Conservation (phyloP, 495 filamentous ascomycete species). For the Tuber magnatum region DNA sequence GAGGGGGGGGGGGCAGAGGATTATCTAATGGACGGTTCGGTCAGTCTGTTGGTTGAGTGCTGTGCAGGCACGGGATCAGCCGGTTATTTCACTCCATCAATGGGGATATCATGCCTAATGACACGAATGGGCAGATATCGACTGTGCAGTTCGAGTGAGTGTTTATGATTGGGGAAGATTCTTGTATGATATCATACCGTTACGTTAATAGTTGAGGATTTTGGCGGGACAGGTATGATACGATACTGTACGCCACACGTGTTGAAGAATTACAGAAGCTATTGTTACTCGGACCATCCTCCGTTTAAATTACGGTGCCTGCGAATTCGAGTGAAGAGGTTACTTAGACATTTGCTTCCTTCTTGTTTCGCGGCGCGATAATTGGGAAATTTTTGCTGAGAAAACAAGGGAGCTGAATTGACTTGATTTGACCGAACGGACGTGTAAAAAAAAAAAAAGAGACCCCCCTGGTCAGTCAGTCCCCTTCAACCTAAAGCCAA, state of each 20-base stretch:
- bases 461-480: too few species aligned
- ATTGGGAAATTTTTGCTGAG: background rate
- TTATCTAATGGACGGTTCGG: background rate
- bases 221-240: background rate
- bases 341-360: background rate
- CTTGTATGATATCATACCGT: too few species aligned
- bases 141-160: background rate
- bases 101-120: background rate
- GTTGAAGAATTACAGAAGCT: background rate
- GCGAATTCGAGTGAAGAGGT: background rate
- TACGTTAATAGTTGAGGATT: too few species aligned
- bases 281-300: background rate
- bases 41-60: background rate
- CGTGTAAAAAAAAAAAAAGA: too few species aligned
- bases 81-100: background rate
- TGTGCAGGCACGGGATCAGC: background rate
- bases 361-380: too few species aligned
- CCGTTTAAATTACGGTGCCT: background rate
- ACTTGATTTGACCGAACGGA: too few species aligned
- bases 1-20: background rate
- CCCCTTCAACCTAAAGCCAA: too few species aligned
- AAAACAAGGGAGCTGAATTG: background rate
- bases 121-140: background rate
- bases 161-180: background rate
- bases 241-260: background rate